phyloP scores from a whole-genome alignment of 1,284 basidiomycete species.

The Leccinum fallax region DNA sequence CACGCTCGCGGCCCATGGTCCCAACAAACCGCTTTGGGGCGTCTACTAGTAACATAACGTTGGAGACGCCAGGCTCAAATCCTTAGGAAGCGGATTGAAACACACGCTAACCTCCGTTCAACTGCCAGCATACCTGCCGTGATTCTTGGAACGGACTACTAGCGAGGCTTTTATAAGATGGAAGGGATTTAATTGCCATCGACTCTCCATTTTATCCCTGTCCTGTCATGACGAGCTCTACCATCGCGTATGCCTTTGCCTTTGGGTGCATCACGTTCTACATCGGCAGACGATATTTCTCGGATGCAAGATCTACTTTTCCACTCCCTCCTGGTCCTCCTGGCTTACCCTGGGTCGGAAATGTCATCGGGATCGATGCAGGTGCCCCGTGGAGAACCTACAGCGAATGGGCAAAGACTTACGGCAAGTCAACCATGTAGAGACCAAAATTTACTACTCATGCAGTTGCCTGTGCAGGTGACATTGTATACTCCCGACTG shows the following conservation, averaged over 20 bases:
- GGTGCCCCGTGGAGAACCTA: slow-evolving; percentile 5
- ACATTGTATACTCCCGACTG: slow-evolving; percentile 3
- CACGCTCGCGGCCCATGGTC: no score
- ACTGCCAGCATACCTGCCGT: neutral
- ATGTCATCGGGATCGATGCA: slow-evolving; percentile 3
- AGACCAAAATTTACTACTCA: neutral
- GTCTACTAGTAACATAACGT: no score
- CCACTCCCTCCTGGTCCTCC: slow-evolving; percentile 7
- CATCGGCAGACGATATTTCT: neutral
- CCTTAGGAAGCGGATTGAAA: no score
- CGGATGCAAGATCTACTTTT: neutral
- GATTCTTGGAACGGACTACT: neutral
- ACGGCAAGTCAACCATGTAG: neutral
- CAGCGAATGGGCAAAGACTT: slow-evolving; percentile 3
- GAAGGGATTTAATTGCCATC: neutral
- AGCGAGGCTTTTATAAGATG: neutral
- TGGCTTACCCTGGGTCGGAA: slow-evolving; percentile 7
- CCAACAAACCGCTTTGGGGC: no score
- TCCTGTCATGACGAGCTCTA: neutral
- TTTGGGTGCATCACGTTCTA: neutral
- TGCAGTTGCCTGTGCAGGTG: neutral
- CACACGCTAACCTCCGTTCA: neutral
- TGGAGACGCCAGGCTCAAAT: no score
- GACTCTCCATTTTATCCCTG: neutral
- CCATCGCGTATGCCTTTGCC: slow-evolving; percentile 1